Evolutionary conservation across 2,329 filamentous ascomycete genomes (phyloP), one percentile per base, ranked within the genome.

Genomic region (Penicillium sclerotiorum): DNA sequence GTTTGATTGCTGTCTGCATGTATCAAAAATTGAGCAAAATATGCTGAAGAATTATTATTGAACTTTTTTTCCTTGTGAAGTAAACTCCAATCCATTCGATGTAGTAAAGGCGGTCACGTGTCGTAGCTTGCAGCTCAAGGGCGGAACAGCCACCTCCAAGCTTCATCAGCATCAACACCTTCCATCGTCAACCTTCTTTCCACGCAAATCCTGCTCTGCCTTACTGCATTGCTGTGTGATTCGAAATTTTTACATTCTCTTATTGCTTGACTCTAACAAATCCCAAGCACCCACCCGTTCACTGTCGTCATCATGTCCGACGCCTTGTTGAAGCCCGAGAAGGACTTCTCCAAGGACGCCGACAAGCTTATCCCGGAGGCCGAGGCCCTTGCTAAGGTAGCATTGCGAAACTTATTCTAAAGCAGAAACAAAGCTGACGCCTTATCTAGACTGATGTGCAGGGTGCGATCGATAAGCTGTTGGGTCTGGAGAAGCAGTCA

Each of bases 271-370:
- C n/a, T n/a, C n/a, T n/a, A n/a, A n/a, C n/a, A n/a, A n/a, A n/a
- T n/a, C 27, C 8, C 35, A 39, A 38, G 21, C 35, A 38, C 18
- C 18, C 23, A 17, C 12, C 12, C 36, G 8, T 27, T 21, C 20
- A 40, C 45, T 39, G 48, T 62, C 64, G 64, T 65, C 73, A 81
- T 60, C 70, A 95, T 95, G 91, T 88, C 91, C 67, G 89, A 91
- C 76, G 85, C 85, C 74, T 76, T 85, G 63, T 72, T 94, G 74
- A 95, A 95, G 84, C 90, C 93, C 68, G 94, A 99, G 81, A 96
- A 95, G 87, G 94, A 99, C 85, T 96, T 89, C 84, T 88, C 89
- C 69, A 95, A 96, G 78, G 92, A 97, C 76, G 90, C 90, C 67
- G 92, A 97, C 80, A 85, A 88, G 77, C 84, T 90, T 75, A 86